Conservation (phyloP, 768 basidiomycete species). For the Naganishia kalamii region DNA sequence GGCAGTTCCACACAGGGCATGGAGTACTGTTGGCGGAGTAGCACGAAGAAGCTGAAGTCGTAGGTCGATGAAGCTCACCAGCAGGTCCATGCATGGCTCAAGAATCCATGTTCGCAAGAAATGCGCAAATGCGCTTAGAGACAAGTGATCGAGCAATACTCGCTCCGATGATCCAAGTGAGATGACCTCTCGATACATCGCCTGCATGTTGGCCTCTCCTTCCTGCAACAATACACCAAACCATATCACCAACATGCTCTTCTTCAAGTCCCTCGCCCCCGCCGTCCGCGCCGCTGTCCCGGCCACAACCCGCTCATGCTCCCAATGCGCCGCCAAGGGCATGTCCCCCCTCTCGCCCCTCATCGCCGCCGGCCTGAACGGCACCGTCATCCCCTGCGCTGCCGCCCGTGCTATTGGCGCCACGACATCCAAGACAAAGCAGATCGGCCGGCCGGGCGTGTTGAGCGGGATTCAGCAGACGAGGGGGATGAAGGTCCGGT, state of each 20-base stretch:
- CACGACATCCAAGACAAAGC: not conserved
- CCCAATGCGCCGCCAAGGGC: conserved; percentile 19
- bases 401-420: conserved; percentile 13
- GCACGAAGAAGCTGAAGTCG: too few relatives aligned
- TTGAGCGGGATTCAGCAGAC: not conserved
- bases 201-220: not conserved
- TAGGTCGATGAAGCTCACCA: too few relatives aligned
- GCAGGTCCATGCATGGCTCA: not conserved
- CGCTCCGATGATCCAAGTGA: not conserved
- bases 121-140: not conserved
- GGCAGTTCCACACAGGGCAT: too few relatives aligned
- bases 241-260: not conserved
- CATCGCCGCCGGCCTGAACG: conserved; percentile 7
- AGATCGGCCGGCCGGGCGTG: not conserved
- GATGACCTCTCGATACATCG: not conserved
- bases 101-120: not conserved
- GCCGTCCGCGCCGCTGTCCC: not conserved
- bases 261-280: conserved; percentile 14
- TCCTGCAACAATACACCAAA: not conserved
- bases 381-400: conserved; percentile 21
- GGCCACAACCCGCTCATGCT: conserved; percentile 16
- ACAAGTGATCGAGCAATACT: not conserved
- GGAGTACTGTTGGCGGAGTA: too few relatives aligned
- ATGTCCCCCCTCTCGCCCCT: conserved; percentile 5
- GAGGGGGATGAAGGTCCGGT: conserved; percentile 88